phyloP scores from a whole-genome alignment of 495 filamentous ascomycete genomes.

The Daldinia grandis region DNA sequence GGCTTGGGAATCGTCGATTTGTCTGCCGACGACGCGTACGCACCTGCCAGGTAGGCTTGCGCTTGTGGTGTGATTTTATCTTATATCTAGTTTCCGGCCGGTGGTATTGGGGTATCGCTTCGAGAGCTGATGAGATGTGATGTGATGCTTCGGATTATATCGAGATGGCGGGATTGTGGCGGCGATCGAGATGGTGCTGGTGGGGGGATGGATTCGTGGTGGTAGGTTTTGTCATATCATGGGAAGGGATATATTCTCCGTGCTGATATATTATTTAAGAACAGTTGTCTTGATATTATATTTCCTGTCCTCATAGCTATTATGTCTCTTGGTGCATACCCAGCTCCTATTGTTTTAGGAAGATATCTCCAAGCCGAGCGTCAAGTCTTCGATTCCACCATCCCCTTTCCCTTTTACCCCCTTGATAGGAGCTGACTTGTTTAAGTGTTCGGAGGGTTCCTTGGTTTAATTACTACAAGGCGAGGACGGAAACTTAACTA shows the following conservation, averaged over 20 bases:
- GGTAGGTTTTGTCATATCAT: background rate
- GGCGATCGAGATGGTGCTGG: background rate
- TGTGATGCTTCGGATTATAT: no score
- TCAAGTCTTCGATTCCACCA: background rate
- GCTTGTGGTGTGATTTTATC: background rate
- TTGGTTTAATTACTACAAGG: background rate
- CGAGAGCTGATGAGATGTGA: no score
- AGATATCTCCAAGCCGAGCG: background rate
- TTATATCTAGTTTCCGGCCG: background rate
- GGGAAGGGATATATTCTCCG: background rate
- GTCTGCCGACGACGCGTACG: conserved; percentile 11
- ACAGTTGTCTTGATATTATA: background rate
- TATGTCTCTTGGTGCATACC: background rate
- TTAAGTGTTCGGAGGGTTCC: background rate
- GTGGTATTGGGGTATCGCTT: background rate
- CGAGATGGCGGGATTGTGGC: background rate
- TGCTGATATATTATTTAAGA: conserved; percentile 4
- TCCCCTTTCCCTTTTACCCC: background rate
- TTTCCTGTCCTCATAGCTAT: no score
- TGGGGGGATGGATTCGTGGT: background rate
- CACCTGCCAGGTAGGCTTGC: no score
- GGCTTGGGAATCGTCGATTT: background rate
- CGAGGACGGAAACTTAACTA: background rate
- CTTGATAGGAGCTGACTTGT: background rate
- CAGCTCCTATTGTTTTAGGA: background rate